Evolutionary conservation across 352 stramenopile genomes (phyloP).

Genomic region (Phytophthora ohioensis): DNA sequence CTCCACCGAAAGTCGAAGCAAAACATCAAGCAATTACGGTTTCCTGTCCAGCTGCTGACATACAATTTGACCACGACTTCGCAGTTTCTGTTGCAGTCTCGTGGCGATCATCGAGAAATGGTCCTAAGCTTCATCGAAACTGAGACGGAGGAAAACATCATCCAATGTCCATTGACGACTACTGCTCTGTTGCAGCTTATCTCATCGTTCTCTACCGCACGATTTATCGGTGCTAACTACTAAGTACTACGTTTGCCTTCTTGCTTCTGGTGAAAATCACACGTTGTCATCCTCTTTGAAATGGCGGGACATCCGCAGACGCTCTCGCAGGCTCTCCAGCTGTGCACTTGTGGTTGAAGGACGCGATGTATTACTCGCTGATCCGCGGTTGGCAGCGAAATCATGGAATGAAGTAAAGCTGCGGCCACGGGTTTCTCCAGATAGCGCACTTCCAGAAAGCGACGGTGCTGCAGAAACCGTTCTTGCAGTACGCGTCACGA

Average conservation of each 20-base stretch:
- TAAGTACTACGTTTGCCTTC: slow-evolving; percentile 7
- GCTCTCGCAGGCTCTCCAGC: slow-evolving; percentile 39
- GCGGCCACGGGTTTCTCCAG: slow-evolving; percentile 41
- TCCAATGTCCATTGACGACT: background rate
- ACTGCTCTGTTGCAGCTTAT: background rate
- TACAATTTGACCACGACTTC: slow-evolving; percentile 68
- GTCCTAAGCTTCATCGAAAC: no score
- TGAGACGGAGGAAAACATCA: no score
- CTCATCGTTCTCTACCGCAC: background rate
- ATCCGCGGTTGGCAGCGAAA: slow-evolving; percentile 41
- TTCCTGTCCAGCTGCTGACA: slow-evolving; percentile 66
- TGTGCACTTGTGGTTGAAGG: slow-evolving; percentile 37
- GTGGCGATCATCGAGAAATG: no score
- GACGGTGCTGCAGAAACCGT: slow-evolving; percentile 29
- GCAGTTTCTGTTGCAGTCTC: no score
- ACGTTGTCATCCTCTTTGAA: slow-evolving; percentile 26
- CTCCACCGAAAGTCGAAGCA: slow-evolving; percentile 41
- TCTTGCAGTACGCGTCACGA: slow-evolving; percentile 25
- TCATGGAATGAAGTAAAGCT: slow-evolving; percentile 65
- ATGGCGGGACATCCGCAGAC: slow-evolving; percentile 46
- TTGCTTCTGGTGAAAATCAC: background rate
- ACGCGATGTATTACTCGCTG: slow-evolving; percentile 21
- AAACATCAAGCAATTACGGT: slow-evolving; percentile 45
- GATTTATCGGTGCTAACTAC: slow-evolving; percentile 16
- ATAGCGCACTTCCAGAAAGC: slow-evolving; percentile 14